Percentiles rank a stretch among this genome's conserved stretches.
Evolutionary conservation across 148 eudicot species (phyloP).

Genomic region (Limonium bicolor): DNA sequence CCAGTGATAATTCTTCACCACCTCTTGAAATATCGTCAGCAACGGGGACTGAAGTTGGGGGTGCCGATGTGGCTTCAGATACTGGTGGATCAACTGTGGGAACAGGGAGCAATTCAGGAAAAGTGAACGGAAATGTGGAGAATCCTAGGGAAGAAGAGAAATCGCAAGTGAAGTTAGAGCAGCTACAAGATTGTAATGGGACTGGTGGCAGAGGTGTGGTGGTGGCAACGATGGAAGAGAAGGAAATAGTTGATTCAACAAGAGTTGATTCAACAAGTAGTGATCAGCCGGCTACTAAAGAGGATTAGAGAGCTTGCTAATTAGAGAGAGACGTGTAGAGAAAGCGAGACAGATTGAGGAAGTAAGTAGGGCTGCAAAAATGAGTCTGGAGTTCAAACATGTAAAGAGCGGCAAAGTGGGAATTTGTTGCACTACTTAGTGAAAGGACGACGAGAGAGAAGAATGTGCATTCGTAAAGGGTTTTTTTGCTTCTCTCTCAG

Average conservation of each 20-base stretch:
- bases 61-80: too few species aligned
- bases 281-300: neutral
- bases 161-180: too few species aligned
- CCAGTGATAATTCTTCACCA: conserved; percentile 14
- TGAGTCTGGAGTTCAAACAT: neutral
- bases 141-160: neutral
- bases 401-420: neutral
- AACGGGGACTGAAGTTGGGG: too few species aligned
- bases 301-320: neutral
- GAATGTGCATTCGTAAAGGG: too few species aligned
- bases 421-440: neutral
- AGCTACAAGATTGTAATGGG: conserved; percentile 1
- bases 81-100: neutral
- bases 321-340: too few species aligned
- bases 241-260: neutral
- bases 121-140: neutral
- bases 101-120: neutral
- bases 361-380: conserved; percentile 4
- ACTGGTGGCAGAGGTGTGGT: neutral
- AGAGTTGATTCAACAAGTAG: neutral
- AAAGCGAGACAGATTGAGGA: too few species aligned
- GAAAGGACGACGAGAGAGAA: neutral
- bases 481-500: too few species aligned
- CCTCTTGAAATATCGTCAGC: neutral
- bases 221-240: neutral